phyloP scores from a whole-genome alignment of 345 rosid genomes.

The Ceriops tagal region DNA sequence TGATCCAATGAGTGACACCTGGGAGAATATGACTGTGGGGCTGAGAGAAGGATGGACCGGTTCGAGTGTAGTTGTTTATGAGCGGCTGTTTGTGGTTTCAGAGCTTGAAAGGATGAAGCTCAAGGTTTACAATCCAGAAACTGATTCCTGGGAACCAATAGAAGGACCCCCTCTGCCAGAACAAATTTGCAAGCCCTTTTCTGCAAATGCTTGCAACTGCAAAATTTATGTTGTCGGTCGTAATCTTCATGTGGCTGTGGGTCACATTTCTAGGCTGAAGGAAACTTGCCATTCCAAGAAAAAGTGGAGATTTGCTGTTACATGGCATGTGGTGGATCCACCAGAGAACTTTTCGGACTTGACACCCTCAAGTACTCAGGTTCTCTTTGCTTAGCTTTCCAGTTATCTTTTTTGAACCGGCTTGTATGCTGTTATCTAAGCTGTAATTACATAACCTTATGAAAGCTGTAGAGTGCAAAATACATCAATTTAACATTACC shows the following conservation, averaged over 20 bases:
- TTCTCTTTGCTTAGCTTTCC: constrained; percentile 58
- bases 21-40: constrained; percentile 80
- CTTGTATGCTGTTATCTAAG: constrained; percentile 13
- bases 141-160: constrained; percentile 72
- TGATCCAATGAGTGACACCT: constrained; percentile 58
- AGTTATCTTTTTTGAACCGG: constrained; percentile 1
- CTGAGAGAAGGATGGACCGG: constrained; percentile 94
- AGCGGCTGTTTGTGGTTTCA: constrained; percentile 67
- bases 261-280: constrained; percentile 44
- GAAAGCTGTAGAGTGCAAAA: constrained; percentile 21
- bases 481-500: background rate
- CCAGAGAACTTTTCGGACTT: constrained; percentile 57
- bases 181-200: constrained; percentile 82
- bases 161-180: constrained; percentile 76
- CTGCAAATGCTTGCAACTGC: constrained; percentile 52
- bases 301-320: constrained; percentile 50
- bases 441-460: constrained; percentile 20
- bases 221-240: constrained; percentile 78
- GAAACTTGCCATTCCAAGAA: constrained; percentile 20
- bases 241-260: constrained; percentile 67
- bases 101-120: constrained; percentile 90
- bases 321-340: constrained; percentile 64
- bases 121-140: constrained; percentile 60
- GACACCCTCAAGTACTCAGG: constrained; percentile 76
- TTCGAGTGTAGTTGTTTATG: constrained; percentile 71